A percentile compares a stretch with the other conserved stretches of the same genome.
Evolutionary conservation across 495 filamentous ascomycete species (phyloP).

Genomic region (Cercophora samala): DNA sequence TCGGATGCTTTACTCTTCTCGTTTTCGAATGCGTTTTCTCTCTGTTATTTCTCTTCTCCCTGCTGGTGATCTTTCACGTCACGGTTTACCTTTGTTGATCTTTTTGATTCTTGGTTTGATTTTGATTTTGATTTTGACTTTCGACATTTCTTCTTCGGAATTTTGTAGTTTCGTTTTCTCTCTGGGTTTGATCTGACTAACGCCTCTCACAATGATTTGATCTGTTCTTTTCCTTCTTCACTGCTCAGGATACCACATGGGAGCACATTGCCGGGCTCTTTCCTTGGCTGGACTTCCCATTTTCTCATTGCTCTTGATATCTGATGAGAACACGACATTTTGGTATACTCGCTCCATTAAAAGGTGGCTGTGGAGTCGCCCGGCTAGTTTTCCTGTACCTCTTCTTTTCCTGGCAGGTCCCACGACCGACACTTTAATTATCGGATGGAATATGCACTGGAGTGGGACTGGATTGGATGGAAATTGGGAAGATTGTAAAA

Average conservation of each 20-base stretch:
- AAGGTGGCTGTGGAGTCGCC: background rate
- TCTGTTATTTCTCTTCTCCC: conserved; percentile 17
- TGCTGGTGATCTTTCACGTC: conserved; percentile 25
- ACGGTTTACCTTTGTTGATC: conserved; percentile 20
- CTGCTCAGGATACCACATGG: conserved; percentile 32
- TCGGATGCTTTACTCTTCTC: conserved; percentile 23
- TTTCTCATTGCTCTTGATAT: conserved; percentile 8
- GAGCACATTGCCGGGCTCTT: conserved; percentile 17
- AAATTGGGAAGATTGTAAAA: background rate
- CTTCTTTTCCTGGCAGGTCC: background rate
- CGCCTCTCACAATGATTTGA: conserved; percentile 8
- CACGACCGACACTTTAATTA: background rate
- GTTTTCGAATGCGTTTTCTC: conserved; percentile 14
- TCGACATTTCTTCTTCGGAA: conserved; percentile 19
- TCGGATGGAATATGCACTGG: background rate
- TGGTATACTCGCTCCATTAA: conserved; percentile 12
- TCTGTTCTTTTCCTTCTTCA: conserved; percentile 18
- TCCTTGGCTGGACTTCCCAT: conserved; percentile 13
- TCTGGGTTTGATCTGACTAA: conserved; percentile 28
- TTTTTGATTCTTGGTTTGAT: conserved; percentile 10
- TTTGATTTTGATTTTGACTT: conserved; percentile 21
- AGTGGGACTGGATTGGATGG: background rate
- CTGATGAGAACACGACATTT: conserved; percentile 26
- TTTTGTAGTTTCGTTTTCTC: conserved; percentile 30
- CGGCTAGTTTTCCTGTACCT: background rate